Base-by-base conservation (phyloP, 371 early-diverging fungal species). In the Mortierella sp. region DNA sequence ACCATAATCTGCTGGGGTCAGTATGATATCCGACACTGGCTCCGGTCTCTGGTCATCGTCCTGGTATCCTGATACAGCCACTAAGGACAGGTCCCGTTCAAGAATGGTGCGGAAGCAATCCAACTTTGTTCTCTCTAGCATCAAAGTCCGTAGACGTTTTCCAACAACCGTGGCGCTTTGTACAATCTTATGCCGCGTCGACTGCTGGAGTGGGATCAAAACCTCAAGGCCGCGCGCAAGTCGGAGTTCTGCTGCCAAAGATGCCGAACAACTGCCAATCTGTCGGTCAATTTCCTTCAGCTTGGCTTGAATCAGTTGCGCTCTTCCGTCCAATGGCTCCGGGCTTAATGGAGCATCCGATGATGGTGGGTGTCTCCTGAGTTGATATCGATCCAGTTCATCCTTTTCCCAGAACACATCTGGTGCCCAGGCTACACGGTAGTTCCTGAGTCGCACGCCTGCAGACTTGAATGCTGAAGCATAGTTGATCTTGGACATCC, bases 401-500 rank as follows among this genome's bases (percentile, higher is more conserved):
- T 69, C 59, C 61, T 72, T 59, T 58, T 68, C 55, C 77, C 65
- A 68, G n/a, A 54, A 24, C 8, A 78, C 71, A 44, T 71, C 67
- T 9, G 53, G 31, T 41, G 74, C 62, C 55, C 65, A 74, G 37
- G 69, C 52, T 31, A 54, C 61, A 27, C 61, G 65, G 22, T 64
- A 65, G 67, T 19, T 74, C 44, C 88, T 79, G 19, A 89, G 71
- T 24, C 85, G 82, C 0, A 89, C 80, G 6, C 85, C 89, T 14
- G 83, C 83, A 6, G 90, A 86, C 63, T 92, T 93, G 68, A 90
- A 83, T 0, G 91, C 85, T 5, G 92, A 89, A 0, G 92, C 91
- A 67, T 91, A 92, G 77, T 94, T 94, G 54, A 94, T 88, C 50
- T 89, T 88, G 27, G 83, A 71, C 85, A 94, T 91, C 94, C 94